Evolutionary conservation across 306 rosid species (phyloP), one percentile per base, ranked within the genome.

Genomic region (Calophaca sinica): DNA sequence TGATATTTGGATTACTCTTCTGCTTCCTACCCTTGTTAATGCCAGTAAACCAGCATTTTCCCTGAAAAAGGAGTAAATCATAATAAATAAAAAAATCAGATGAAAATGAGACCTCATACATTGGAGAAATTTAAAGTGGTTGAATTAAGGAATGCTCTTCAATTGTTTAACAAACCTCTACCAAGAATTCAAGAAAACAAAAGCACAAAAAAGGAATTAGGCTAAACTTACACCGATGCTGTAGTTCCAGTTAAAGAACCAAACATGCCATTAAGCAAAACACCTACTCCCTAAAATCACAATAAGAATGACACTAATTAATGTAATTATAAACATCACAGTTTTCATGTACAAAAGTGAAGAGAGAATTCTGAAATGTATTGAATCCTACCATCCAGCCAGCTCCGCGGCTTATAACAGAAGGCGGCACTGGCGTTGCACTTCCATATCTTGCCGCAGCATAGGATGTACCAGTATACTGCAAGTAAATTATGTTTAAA

Each of bases 1-100:
- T 80, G 94, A 88, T 65, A 91, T 87, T 76, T 91, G 97, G 81
- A 86, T 87, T 29, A 94, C 94, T 88, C 96, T 88, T 86, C 97
- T 83, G 84, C 94, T 91, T 79, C 97, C 96, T 32, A 82, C 96
- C 75, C 85, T 88, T 45, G 96, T 91, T 85, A 87, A 74, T 70
- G 97, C 98, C 63, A 94, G 72, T 68, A 89, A 85, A 75, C 97
- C 96, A 72, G 94, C 96, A 82, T 94, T 91, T 80, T 81, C 81
- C 64, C 85, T 81, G 79, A 70, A 79, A 70, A 8, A 58, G 26
- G 26, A 68, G 53, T 49, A 55, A 46, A 20, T 20, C 41, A 9
- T 15, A 58, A 46, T 28, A 13, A 10, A 6, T 53, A 6, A 10
- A 63, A 39, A 7, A 29, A 50, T 39, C 46, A 1, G 14, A 26